Percentiles rank a stretch among this genome's conserved stretches.
These are phyloP conservation scores for Sporobolomyces roseus DNA, from an alignment of 768 basidiomycete genomes.

Conservation along the genomic window DNA sequence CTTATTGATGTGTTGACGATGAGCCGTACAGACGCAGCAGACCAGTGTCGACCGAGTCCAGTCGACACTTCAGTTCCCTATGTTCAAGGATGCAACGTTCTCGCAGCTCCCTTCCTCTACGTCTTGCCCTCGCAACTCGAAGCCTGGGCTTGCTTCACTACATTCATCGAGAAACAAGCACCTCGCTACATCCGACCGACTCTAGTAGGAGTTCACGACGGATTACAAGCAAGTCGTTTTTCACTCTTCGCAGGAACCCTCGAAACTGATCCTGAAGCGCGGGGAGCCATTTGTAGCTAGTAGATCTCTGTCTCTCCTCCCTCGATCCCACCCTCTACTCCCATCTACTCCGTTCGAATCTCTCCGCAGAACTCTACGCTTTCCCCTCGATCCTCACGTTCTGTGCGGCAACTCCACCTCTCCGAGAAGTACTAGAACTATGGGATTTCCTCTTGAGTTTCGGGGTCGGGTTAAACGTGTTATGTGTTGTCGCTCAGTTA, in stretches of 20 bases:
- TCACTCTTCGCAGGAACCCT: no score
- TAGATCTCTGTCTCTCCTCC: constrained; percentile 85
- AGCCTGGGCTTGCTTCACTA: constrained; percentile 93
- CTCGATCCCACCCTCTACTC: constrained; percentile 81
- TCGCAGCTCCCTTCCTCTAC: constrained; percentile 95
- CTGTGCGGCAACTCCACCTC: constrained; percentile 92
- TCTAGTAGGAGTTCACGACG: constrained; percentile 88
- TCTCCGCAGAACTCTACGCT: constrained; percentile 93
- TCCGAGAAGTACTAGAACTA: constrained; percentile 86
- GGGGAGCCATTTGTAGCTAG: no score
- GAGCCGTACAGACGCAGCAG: background rate
- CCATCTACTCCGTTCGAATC: constrained; percentile 79
- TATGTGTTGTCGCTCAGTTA: constrained; percentile 94
- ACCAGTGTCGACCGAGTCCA: background rate
- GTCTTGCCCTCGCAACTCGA: constrained; percentile 97
- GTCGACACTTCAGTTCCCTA: constrained; percentile 57
- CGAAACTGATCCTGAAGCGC: no score
- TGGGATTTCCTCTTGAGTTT: constrained; percentile 98
- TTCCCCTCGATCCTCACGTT: constrained; percentile 94
- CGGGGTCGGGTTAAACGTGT: constrained; percentile 90
- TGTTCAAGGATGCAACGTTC: constrained; percentile 98
- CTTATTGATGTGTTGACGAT: no score
- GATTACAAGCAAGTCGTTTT: constrained; percentile 85
- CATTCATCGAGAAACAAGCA: constrained; percentile 90
- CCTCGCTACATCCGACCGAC: constrained; percentile 97